Percentiles rank a stretch among this genome's conserved stretches.
Evolutionary conservation across 2,329 filamentous ascomycete genomes (phyloP).

Genomic region (Capronia americana): DNA sequence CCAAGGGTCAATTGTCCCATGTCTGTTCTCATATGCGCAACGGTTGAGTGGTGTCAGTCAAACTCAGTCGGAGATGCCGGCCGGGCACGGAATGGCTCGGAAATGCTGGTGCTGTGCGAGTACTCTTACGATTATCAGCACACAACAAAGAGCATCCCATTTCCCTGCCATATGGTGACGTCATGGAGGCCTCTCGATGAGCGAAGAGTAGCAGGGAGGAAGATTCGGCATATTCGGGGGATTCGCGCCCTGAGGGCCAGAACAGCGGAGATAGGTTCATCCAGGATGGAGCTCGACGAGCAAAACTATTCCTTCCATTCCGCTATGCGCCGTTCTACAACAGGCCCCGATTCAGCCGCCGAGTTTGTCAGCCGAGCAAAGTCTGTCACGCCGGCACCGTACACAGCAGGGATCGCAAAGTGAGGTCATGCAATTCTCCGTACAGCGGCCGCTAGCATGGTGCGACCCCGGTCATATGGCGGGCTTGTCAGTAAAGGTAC

Average conservation of each 20-base stretch:
- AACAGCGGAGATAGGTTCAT: not conserved
- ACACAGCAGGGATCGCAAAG: not conserved
- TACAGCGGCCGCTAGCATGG: not conserved
- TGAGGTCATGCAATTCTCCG: not conserved
- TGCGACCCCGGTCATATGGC: not conserved
- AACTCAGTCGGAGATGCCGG: too few species aligned
- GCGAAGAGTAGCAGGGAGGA: not conserved
- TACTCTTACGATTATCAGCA: not conserved
- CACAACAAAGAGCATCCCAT: not conserved
- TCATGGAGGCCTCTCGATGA: not conserved
- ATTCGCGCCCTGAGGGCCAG: not conserved
- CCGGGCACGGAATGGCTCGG: not conserved
- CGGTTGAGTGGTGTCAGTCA: not conserved
- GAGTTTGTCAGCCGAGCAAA: conserved; percentile 4
- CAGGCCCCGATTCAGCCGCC: conserved; percentile 6
- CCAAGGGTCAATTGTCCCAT: not conserved
- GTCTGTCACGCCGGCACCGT: not conserved
- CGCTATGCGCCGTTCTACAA: not conserved
- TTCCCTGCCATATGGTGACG: not conserved
- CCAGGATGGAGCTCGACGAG: not conserved
- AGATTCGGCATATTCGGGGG: too few species aligned
- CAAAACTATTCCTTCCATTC: not conserved
- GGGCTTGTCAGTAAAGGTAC: not conserved
- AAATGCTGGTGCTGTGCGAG: not conserved
- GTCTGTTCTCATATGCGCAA: not conserved